Evolutionary conservation across 1,284 basidiomycete genomes (phyloP).

Genomic region (Phylloporus sp.): DNA sequence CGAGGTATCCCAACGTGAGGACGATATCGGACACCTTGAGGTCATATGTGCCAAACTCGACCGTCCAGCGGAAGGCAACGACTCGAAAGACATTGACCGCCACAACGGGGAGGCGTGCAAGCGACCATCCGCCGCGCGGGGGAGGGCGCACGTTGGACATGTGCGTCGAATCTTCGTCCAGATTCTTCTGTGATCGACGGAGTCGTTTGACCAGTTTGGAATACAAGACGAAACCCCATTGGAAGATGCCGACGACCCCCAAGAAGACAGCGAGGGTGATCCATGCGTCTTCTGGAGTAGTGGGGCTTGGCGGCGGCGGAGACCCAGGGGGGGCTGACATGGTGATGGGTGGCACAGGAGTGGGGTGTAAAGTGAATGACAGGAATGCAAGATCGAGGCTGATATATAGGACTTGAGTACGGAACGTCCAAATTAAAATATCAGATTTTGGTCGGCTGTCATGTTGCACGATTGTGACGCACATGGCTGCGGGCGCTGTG

Average conservation of each 20-base stretch:
- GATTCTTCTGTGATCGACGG: background rate
- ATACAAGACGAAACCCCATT: conserved; percentile 32
- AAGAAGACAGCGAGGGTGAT: conserved; percentile 49
- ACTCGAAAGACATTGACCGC: conserved; percentile 50
- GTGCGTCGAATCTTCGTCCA: conserved; percentile 28
- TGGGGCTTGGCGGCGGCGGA: conserved; percentile 5
- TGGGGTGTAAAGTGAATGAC: background rate
- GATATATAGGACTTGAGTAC: background rate
- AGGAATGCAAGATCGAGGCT: background rate
- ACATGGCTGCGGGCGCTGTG: no score
- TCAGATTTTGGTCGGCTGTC: no score
- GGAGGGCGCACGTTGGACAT: background rate
- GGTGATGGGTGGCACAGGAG: background rate
- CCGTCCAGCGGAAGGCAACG: conserved; percentile 52
- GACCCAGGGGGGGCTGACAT: background rate
- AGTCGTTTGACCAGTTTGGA: conserved; percentile 28
- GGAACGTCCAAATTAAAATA: background rate
- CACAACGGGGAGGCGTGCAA: conserved; percentile 42
- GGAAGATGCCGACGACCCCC: conserved; percentile 43
- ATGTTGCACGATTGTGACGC: no score
- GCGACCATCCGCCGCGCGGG: conserved; percentile 11
- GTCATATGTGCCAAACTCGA: conserved; percentile 47
- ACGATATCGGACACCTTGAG: conserved; percentile 53
- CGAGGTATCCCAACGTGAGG: conserved; percentile 49
- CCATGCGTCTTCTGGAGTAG: conserved; percentile 44